Percentiles rank a stretch among this genome's conserved stretches.
Evolutionary conservation across 2,329 filamentous ascomycete species (phyloP).

Genomic region (Neofusicoccum ribis): DNA sequence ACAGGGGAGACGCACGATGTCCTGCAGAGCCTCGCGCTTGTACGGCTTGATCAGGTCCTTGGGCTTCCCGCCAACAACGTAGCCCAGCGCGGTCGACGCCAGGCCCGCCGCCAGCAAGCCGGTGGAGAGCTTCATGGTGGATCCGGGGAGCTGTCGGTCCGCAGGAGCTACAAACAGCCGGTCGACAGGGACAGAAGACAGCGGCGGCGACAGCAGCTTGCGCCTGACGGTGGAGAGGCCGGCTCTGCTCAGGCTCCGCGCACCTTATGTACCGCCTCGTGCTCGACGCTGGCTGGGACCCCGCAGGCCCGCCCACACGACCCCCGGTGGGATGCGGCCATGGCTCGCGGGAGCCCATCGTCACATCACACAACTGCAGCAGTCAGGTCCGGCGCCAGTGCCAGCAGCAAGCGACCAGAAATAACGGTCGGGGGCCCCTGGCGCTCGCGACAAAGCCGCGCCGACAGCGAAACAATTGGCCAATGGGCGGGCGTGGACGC

Average conservation of each 20-base stretch:
- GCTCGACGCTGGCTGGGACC: too few species aligned
- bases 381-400: conserved; percentile 1
- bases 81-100: conserved; percentile 47
- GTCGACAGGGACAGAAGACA: background rate
- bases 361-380: background rate
- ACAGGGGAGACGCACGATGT: conserved; percentile 50
- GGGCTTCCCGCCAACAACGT: conserved; percentile 52
- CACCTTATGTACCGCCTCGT: too few species aligned
- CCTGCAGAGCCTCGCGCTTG: conserved; percentile 54
- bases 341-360: background rate
- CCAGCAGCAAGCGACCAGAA: background rate
- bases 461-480: conserved; percentile 14
- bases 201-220: background rate
- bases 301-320: background rate
- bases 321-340: conserved; percentile 4
- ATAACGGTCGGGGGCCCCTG: background rate
- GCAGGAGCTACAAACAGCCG: background rate
- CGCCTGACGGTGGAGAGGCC: background rate
- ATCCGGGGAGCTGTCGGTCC: background rate
- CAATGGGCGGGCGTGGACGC: background rate
- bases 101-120: conserved; percentile 38
- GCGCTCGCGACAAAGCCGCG: conserved; percentile 5
- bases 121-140: conserved; percentile 16
- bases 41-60: conserved; percentile 51
- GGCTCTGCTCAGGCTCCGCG: too few species aligned